These are phyloP conservation scores for Hermanozyma aechmeae DNA, from an alignment of 805 yeast species.

Conservation along the genomic window DNA sequence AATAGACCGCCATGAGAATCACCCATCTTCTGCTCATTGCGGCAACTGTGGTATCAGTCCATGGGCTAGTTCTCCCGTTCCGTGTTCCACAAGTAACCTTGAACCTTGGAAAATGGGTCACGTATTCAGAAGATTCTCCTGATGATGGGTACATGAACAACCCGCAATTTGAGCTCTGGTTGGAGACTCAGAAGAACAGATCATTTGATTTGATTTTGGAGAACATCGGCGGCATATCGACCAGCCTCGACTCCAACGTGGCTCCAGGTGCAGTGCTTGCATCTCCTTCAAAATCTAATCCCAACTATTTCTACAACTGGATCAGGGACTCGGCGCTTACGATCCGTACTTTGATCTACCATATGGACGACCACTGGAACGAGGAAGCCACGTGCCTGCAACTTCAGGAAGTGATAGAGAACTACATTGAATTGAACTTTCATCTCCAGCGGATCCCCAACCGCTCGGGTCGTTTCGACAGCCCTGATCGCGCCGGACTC, in stretches of 20 bases:
- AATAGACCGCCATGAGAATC: no score
- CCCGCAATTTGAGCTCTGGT: constrained; percentile 3
- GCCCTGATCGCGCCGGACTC: constrained; percentile 38
- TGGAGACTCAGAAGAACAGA: background rate
- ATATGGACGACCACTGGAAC: constrained; percentile 33
- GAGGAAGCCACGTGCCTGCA: constrained; percentile 1
- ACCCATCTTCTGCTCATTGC: no score
- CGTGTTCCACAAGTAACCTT: no score
- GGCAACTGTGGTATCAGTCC: no score
- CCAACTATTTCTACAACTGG: constrained; percentile 90
- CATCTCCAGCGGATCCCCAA: constrained; percentile 59
- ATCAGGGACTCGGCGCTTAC: constrained; percentile 83
- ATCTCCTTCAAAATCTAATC: constrained; percentile 61
- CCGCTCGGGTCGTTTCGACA: constrained; percentile 53
- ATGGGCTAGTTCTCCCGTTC: no score
- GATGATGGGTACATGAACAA: constrained; percentile 1
- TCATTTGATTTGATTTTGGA: constrained; percentile 22
- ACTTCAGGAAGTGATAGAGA: constrained; percentile 31
- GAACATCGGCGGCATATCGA: constrained; percentile 47
- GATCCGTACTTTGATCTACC: constrained; percentile 51
- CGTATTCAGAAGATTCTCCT: no score
- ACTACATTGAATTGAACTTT: constrained; percentile 52
- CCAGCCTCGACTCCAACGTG: constrained; percentile 23
- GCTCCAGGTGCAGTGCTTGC: constrained; percentile 73
- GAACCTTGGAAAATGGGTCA: no score